phyloP scores from a whole-genome alignment of 2,329 filamentous ascomycete species.

The Aspergillus carbonarius region DNA sequence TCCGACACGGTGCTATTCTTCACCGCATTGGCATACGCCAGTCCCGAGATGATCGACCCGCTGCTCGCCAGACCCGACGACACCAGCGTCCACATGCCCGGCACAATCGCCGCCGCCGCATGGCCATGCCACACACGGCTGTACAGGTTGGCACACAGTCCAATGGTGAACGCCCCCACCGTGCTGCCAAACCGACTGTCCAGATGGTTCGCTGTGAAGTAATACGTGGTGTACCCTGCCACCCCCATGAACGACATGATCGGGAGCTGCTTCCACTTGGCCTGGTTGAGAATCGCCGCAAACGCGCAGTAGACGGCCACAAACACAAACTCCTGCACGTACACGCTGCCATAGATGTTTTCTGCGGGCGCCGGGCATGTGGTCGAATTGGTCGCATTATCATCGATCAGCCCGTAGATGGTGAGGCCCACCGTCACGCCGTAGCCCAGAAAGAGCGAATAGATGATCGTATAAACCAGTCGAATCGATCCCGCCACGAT shows the following conservation, averaged over 20 bases:
- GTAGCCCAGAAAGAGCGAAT: conserved; percentile 70
- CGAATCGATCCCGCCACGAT: conserved; percentile 70
- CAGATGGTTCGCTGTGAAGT: conserved; percentile 66
- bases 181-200: conserved; percentile 75
- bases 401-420: conserved; percentile 62
- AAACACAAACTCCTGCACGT: conserved; percentile 63
- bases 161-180: conserved; percentile 71
- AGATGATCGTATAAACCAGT: conserved; percentile 73
- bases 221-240: conserved; percentile 72
- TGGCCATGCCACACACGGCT: conserved; percentile 69
- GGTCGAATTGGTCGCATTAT: conserved; percentile 48
- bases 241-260: conserved; percentile 73
- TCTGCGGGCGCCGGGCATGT: conserved; percentile 45
- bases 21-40: conserved; percentile 56
- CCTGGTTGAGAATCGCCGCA: conserved; percentile 75
- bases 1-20: conserved; percentile 14
- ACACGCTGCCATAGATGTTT: conserved; percentile 31
- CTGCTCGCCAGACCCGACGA: conserved; percentile 58
- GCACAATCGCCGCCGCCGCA: conserved; percentile 78
- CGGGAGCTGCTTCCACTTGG: conserved; percentile 72
- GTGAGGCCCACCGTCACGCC: conserved; percentile 68
- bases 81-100: conserved; percentile 74
- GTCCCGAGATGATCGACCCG: conserved; percentile 55
- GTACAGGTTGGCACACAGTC: conserved; percentile 75
- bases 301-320: conserved; percentile 71